Conservation (phyloP, 164 flowering plant species). For the Vitis cinerea region DNA sequence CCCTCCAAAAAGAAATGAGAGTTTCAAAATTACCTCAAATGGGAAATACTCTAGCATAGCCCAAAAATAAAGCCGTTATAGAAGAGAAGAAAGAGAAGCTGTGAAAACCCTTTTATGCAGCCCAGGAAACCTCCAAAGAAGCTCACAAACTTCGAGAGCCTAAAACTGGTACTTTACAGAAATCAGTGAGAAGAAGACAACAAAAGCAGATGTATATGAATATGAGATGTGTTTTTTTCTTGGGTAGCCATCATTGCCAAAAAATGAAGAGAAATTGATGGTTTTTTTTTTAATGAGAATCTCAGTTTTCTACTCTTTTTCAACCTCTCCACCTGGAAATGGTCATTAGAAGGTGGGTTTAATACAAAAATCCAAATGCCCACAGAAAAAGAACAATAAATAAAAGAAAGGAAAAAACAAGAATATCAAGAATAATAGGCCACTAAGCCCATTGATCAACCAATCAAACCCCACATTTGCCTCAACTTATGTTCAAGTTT, state of each 20-base stretch:
- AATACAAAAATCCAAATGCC: slow-evolving; percentile 9
- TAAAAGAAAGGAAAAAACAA: too few species aligned
- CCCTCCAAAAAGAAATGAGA: background rate
- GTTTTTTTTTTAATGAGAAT: slow-evolving; percentile 14
- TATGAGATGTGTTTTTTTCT: background rate
- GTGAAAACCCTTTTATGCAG: background rate
- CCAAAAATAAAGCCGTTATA: background rate
- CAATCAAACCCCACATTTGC: too few species aligned
- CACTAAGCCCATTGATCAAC: background rate
- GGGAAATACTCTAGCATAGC: background rate
- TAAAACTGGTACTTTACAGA: slow-evolving; percentile 12
- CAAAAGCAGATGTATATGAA: slow-evolving; percentile 3
- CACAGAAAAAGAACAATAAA: slow-evolving; percentile 6
- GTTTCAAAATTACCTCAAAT: background rate
- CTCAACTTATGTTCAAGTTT: too few species aligned
- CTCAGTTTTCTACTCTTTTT: slow-evolving; percentile 13
- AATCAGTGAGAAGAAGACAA: slow-evolving; percentile 26
- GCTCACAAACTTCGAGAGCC: slow-evolving; percentile 32
- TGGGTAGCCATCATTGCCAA: background rate
- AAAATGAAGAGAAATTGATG: slow-evolving; percentile 13
- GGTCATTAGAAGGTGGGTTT: slow-evolving; percentile 4
- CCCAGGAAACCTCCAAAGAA: slow-evolving; percentile 22
- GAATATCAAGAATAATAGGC: background rate
- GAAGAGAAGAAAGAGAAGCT: slow-evolving; percentile 5
- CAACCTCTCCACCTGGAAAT: slow-evolving; percentile 9